These are phyloP conservation scores for Pseudogymnoascus sp. DNA, from an alignment of 2,329 filamentous ascomycete species.

Conservation along the genomic window DNA sequence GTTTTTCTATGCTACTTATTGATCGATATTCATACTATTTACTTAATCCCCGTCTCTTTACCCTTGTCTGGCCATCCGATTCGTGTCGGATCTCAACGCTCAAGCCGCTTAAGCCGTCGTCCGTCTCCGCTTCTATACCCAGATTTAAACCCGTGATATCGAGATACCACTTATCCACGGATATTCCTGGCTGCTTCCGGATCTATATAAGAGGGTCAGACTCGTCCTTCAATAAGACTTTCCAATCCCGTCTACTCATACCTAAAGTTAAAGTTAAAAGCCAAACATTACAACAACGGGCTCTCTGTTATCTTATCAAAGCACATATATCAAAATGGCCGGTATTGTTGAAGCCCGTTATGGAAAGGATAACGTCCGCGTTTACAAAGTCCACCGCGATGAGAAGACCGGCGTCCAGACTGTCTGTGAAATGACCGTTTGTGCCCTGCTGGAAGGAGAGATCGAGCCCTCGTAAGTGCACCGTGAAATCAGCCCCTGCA, in stretches of 20 bases:
- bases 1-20: not conserved
- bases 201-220: conserved; percentile 3
- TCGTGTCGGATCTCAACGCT: not conserved
- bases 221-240: not conserved
- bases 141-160: not conserved
- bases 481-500: not conserved
- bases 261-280: not conserved
- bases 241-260: not conserved
- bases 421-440: conserved; percentile 91
- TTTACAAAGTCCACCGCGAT: conserved; percentile 89
- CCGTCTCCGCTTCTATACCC: conserved; percentile 1
- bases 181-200: not conserved
- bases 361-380: conserved; percentile 96
- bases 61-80: not conserved
- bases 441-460: conserved; percentile 83
- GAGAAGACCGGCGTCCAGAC: conserved; percentile 69
- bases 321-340: conserved; percentile 38
- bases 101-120: not conserved
- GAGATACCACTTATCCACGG: not conserved
- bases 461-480: conserved; percentile 68
- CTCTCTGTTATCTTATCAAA: not conserved
- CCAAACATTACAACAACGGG: not conserved
- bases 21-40: not conserved
- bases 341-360: conserved; percentile 60
- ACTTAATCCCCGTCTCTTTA: conserved; percentile 5